Percentiles rank a stretch among this genome's conserved stretches.
Conservation (phyloP, 441 rosid species). For the Daphne laureola region DNA sequence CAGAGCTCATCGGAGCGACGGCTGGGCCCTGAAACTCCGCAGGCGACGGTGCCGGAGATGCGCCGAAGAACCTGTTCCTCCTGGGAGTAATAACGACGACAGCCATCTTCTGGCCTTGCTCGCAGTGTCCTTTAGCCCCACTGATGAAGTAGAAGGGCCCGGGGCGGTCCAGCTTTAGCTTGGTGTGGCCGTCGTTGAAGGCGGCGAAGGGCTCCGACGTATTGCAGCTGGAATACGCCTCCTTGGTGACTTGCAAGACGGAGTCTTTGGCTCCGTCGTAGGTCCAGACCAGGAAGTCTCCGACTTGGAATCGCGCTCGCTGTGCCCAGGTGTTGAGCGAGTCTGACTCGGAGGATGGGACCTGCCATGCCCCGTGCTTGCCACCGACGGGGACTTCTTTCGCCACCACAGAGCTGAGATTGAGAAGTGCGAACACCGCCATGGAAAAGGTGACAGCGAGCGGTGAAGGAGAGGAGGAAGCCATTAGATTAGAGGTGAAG, state of each 20-base stretch:
- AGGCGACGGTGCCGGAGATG: constrained; percentile 83
- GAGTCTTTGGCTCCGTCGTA: constrained; percentile 69
- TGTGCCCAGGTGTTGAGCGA: constrained; percentile 84
- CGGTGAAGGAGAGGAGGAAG: constrained; percentile 10
- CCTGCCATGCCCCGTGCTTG: constrained; percentile 58
- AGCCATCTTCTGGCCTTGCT: constrained; percentile 69
- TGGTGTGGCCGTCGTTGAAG: constrained; percentile 63
- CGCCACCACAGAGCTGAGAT: constrained; percentile 35
- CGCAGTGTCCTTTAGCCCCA: constrained; percentile 67
- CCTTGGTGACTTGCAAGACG: constrained; percentile 57
- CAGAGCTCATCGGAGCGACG: constrained; percentile 49
- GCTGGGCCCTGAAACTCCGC: constrained; percentile 47
- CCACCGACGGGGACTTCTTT: constrained; percentile 74
- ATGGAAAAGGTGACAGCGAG: not conserved
- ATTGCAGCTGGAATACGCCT: constrained; percentile 59
- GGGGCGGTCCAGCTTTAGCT: constrained; percentile 53
- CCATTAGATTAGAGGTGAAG: too few species aligned
- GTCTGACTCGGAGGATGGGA: constrained; percentile 68
- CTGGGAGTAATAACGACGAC: constrained; percentile 52
- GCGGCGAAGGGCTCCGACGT: constrained; percentile 46
- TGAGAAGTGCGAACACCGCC: too few species aligned
- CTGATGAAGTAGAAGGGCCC: constrained; percentile 81
- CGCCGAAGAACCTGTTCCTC: constrained; percentile 26
- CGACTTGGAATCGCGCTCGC: constrained; percentile 52
- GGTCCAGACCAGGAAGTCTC: constrained; percentile 73